phyloP scores from a whole-genome alignment of 129 eudicot species.

The Tagetes patula region DNA sequence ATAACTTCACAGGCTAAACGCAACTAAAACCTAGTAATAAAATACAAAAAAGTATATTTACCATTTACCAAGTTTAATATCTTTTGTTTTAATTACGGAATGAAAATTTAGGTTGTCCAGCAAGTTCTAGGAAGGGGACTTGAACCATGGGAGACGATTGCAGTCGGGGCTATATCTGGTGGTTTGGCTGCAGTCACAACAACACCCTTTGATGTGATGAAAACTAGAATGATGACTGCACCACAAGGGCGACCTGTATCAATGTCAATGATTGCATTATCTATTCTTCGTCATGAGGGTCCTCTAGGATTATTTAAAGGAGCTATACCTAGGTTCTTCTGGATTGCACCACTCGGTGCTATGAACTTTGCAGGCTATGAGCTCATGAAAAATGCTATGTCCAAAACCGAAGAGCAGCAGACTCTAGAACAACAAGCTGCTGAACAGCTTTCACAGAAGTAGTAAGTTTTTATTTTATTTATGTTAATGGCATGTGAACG shows the following conservation, averaged over 20 bases:
- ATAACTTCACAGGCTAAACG: no score
- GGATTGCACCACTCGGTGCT: constrained; percentile 98
- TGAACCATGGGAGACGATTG: constrained; percentile 77
- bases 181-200: constrained; percentile 90
- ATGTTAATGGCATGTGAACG: constrained; percentile 33
- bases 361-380: constrained; percentile 98
- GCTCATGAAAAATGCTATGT: constrained; percentile 81
- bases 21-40: no score
- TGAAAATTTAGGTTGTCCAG: constrained; percentile 56
- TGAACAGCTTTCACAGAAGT: constrained; percentile 47
- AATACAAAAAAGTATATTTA: no score
- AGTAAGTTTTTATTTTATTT: constrained; percentile 22
- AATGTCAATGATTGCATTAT: constrained; percentile 63
- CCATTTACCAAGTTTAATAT: background rate
- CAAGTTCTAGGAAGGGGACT: constrained; percentile 65
- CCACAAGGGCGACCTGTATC: constrained; percentile 75
- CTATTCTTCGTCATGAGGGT: constrained; percentile 84
- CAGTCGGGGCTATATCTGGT: constrained; percentile 85
- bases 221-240: constrained; percentile 95
- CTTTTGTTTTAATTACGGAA: background rate
- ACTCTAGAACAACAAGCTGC: constrained; percentile 38
- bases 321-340: constrained; percentile 89
- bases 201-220: constrained; percentile 93
- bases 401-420: constrained; percentile 49
- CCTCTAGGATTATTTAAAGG: constrained; percentile 78